phyloP scores from a whole-genome alignment of 2,329 filamentous ascomycete genomes.

The Pseudocercospora fuligena region DNA sequence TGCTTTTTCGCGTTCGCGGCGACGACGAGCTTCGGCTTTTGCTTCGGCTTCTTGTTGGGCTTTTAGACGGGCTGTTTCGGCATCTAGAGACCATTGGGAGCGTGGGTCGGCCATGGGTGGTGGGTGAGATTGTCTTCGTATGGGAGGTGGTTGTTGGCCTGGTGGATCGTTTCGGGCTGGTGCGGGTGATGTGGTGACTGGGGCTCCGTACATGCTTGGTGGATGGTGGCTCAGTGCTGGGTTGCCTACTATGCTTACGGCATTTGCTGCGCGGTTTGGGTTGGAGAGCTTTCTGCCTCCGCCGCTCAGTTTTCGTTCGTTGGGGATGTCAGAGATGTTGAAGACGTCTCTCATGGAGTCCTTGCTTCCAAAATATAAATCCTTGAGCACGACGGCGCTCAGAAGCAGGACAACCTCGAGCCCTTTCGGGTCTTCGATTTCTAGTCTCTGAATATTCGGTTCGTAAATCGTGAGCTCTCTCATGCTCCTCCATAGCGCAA shows the following conservation, averaged over 20 bases:
- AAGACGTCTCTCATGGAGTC: conserved; percentile 74
- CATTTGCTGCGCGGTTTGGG: conserved; percentile 26
- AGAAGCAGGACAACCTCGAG: conserved; percentile 79
- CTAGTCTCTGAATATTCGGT: conserved; percentile 85
- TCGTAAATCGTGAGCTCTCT: conserved; percentile 89
- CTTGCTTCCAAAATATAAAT: conserved; percentile 59
- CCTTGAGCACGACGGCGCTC: conserved; percentile 63
- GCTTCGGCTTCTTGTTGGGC: conserved; percentile 50
- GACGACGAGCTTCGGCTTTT: conserved; percentile 53
- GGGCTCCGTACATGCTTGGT: conserved; percentile 18
- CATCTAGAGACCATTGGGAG: conserved; percentile 57
- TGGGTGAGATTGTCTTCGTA: conserved; percentile 24
- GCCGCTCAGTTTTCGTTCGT: conserved; percentile 35
- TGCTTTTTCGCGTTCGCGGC: conserved; percentile 60
- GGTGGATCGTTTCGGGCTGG: background rate
- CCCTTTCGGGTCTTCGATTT: conserved; percentile 92
- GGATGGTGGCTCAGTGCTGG: conserved; percentile 29
- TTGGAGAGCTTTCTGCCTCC: conserved; percentile 35
- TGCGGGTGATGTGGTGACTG: background rate
- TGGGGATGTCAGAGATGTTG: conserved; percentile 64
- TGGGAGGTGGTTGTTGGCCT: conserved; percentile 25
- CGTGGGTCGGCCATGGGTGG: conserved; percentile 56
- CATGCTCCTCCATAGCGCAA: conserved; percentile 80
- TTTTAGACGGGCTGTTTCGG: conserved; percentile 54
- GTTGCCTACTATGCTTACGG: conserved; percentile 27